Percentiles rank a stretch among this genome's conserved stretches.
These are phyloP conservation scores for Xylariaceae sp. DNA, from an alignment of 2,329 filamentous ascomycete species.

Conservation along the genomic window DNA sequence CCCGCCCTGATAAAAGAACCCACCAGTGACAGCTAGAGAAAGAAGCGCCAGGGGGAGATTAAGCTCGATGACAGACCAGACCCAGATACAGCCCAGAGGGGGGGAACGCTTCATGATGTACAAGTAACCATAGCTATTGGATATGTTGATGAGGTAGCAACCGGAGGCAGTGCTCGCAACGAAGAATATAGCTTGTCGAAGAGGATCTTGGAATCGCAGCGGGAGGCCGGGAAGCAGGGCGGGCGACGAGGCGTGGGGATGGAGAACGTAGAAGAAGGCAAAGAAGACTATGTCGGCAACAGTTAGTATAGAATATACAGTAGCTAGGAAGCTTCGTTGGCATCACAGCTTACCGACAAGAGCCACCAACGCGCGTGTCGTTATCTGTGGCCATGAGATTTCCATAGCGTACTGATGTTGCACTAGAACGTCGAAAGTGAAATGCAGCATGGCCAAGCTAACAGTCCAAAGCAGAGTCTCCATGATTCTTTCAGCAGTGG, in stretches of 20 bases:
- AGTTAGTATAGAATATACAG: slow-evolving; percentile 11
- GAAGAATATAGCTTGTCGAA: slow-evolving; percentile 70
- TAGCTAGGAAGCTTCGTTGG: too few relatives aligned
- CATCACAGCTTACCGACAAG: slow-evolving; percentile 54
- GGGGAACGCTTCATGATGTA: slow-evolving; percentile 91
- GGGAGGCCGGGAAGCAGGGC: slow-evolving; percentile 59
- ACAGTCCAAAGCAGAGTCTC: slow-evolving; percentile 65
- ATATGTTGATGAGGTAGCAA: slow-evolving; percentile 81
- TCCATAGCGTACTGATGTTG: slow-evolving; percentile 78
- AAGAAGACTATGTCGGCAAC: slow-evolving; percentile 55
- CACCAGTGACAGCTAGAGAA: slow-evolving; percentile 55
- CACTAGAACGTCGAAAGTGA: slow-evolving; percentile 80
- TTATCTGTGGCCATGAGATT: slow-evolving; percentile 64
- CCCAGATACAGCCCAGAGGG: slow-evolving; percentile 87
- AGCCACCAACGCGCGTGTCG: slow-evolving; percentile 58
- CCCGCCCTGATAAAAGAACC: slow-evolving; percentile 57
- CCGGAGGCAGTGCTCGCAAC: slow-evolving; percentile 66
- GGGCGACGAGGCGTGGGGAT: slow-evolving; percentile 58
- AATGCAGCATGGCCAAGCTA: slow-evolving; percentile 74
- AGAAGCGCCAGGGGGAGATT: slow-evolving; percentile 69
- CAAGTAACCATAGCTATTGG: slow-evolving; percentile 81
- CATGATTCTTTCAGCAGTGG: slow-evolving; percentile 57
- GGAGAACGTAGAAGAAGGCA: slow-evolving; percentile 62
- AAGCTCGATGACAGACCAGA: slow-evolving; percentile 92
- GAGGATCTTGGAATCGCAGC: slow-evolving; percentile 50